Base-by-base conservation (phyloP, 345 rosid species). In the Lagerstroemia speciosa region DNA sequence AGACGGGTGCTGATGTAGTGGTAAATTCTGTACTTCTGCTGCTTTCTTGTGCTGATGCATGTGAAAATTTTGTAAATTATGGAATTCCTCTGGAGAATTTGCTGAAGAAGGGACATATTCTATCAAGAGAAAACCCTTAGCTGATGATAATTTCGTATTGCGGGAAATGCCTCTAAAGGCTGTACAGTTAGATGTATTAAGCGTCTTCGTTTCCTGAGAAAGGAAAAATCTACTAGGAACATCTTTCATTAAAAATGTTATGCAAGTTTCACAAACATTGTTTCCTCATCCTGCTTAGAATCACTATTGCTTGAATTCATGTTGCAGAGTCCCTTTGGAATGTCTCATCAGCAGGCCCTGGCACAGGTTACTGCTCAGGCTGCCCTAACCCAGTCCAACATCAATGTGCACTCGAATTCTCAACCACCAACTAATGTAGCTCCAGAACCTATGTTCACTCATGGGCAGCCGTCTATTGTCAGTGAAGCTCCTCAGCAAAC, bases 281-380 rank as follows among this genome's bases (percentile, higher is more conserved):
- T 37, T 37, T 37, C 9, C 46, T 41, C 11, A 3, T 41, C 46
- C 46, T 41, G 1, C 48, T 11, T 15, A 12, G 17, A 43, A 43
- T 43, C 19, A 12, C 48, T 43, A 14, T 1, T 43, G 31, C 61
- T 55, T 55, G 27, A 55, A 8, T 55, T 7, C 30, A 14, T 55
- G 24, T 55, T 46, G 77, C 85, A 89, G 95, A 89, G 91, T 57
- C 88, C 95, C 58, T 89, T 85, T 68, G 95, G 91, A 73, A 85
- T 89, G 81, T 86, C 95, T 70, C 95, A 89, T 72, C 90, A 81
- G 79, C 90, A 86, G 72, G 94, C 94, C 55, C 78, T 89, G 78
- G 94, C 88, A 53, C 91, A 86, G 71, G 94, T 89, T 45, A 89
- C 94, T 3, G 89, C 87, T 72, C 94, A 89, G 70, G 94, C 94